Evolutionary conservation across 2,329 filamentous ascomycete species (phyloP).

Genomic region (Aspergillus hortae): DNA sequence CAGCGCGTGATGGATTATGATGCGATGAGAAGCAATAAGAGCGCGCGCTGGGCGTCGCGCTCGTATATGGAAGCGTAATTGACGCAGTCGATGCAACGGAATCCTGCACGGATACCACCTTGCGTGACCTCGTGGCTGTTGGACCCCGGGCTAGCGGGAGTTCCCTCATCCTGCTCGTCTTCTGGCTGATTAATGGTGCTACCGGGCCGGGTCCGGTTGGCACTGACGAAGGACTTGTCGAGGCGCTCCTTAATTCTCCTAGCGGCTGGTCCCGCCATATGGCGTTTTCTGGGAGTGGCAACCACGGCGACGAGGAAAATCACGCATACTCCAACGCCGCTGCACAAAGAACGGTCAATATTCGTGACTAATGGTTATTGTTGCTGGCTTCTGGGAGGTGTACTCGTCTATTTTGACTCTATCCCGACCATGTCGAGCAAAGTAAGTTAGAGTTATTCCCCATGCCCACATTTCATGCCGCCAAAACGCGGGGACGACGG

Average conservation of each 20-base stretch:
- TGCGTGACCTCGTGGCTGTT: constrained; percentile 4
- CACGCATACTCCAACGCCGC: too few relatives aligned
- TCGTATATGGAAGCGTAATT: not conserved
- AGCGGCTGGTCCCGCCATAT: too few relatives aligned
- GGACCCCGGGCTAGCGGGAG: not conserved
- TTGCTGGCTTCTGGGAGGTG: not conserved
- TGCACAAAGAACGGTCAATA: not conserved
- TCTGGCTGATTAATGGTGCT: too few relatives aligned
- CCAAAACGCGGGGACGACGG: constrained; percentile 23
- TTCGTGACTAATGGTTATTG: not conserved
- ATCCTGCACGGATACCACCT: constrained; percentile 2
- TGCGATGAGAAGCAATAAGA: too few relatives aligned
- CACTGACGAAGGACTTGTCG: too few relatives aligned
- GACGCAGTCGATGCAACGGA: not conserved
- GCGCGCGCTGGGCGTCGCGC: too few relatives aligned
- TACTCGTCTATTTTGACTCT: too few relatives aligned
- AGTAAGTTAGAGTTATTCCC: constrained; percentile 9
- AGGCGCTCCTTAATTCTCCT: too few relatives aligned
- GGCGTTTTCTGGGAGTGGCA: too few relatives aligned
- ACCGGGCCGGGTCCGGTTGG: too few relatives aligned
- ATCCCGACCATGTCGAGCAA: not conserved
- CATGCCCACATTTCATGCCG: constrained; percentile 3
- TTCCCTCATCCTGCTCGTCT: not conserved
- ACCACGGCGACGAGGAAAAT: too few relatives aligned
- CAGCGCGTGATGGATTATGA: not conserved